phyloP scores from a whole-genome alignment of 305 asterid species.

The Ajuga reptans region DNA sequence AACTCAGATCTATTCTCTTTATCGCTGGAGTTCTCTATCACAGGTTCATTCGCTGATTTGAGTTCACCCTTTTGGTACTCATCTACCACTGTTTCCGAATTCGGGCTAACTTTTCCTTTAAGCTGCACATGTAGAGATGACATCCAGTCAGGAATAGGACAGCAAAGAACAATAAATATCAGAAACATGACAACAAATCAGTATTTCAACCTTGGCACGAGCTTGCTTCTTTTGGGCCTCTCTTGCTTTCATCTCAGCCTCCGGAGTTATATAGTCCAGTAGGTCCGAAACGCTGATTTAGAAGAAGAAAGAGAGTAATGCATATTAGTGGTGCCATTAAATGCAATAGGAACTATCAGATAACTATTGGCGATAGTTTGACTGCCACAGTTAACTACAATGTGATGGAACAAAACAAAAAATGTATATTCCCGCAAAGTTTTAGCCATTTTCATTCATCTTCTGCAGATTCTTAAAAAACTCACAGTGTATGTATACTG shows the following conservation, averaged over 20 bases:
- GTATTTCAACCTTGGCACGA: slow-evolving; percentile 63
- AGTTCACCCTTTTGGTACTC: slow-evolving; percentile 48
- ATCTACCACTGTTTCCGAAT: slow-evolving; percentile 40
- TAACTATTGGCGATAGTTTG: background rate
- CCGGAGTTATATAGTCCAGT: slow-evolving; percentile 83
- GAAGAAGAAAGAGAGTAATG: background rate
- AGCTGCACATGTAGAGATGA: slow-evolving; percentile 38
- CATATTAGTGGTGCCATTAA: background rate
- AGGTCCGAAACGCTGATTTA: slow-evolving; percentile 71
- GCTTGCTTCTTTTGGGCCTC: slow-evolving; percentile 86
- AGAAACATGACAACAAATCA: background rate
- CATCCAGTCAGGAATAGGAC: slow-evolving; percentile 20
- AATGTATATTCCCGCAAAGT: background rate
- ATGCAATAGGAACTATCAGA: background rate
- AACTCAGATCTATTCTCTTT: slow-evolving; percentile 50
- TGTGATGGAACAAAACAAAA: background rate
- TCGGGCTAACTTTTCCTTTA: slow-evolving; percentile 63
- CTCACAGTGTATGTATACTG: too few relatives aligned
- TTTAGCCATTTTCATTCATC: slow-evolving; percentile 1
- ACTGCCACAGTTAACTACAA: background rate
- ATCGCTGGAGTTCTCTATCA: slow-evolving; percentile 54
- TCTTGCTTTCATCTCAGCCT: slow-evolving; percentile 76
- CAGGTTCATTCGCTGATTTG: slow-evolving; percentile 36
- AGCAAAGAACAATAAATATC: background rate
- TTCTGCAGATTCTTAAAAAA: background rate